Conservation (phyloP, 1,139 yeast species). For the Kodamaea sp. region DNA sequence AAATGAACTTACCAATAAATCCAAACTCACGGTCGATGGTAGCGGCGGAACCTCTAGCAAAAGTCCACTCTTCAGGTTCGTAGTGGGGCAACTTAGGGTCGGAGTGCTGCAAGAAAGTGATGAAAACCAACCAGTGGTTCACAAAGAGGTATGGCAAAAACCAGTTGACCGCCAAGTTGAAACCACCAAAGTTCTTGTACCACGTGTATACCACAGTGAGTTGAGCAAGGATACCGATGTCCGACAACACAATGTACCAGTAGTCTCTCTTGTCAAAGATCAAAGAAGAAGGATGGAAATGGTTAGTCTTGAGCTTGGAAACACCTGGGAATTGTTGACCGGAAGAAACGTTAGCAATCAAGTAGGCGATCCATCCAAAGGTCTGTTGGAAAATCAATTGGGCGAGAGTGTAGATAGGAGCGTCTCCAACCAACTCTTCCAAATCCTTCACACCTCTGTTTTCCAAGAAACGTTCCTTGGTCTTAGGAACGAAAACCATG, state of each 20-base stretch:
- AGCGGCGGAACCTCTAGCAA: constrained; percentile 87
- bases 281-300: constrained; percentile 73
- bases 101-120: constrained; percentile 83
- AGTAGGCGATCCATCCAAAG: constrained; percentile 72
- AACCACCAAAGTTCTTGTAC: constrained; percentile 62
- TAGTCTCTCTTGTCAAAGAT: constrained; percentile 70
- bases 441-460: constrained; percentile 41
- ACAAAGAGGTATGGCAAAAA: constrained; percentile 77
- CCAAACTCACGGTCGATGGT: constrained; percentile 86
- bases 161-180: constrained; percentile 70
- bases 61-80: constrained; percentile 73
- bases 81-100: constrained; percentile 83
- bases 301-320: constrained; percentile 50
- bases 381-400: constrained; percentile 67
- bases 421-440: constrained; percentile 67
- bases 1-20: constrained; percentile 73
- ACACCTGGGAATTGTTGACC: constrained; percentile 67
- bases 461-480: constrained; percentile 55
- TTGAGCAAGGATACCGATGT: constrained; percentile 65
- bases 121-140: constrained; percentile 88
- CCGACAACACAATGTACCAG: constrained; percentile 69
- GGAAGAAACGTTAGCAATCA: constrained; percentile 64
- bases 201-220: constrained; percentile 59
- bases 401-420: constrained; percentile 64
- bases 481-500: constrained; percentile 79